Evolutionary conservation across 2,329 filamentous ascomycete species (phyloP), one percentile per base, ranked within the genome.

Genomic region (Aureobasidium pullulans): DNA sequence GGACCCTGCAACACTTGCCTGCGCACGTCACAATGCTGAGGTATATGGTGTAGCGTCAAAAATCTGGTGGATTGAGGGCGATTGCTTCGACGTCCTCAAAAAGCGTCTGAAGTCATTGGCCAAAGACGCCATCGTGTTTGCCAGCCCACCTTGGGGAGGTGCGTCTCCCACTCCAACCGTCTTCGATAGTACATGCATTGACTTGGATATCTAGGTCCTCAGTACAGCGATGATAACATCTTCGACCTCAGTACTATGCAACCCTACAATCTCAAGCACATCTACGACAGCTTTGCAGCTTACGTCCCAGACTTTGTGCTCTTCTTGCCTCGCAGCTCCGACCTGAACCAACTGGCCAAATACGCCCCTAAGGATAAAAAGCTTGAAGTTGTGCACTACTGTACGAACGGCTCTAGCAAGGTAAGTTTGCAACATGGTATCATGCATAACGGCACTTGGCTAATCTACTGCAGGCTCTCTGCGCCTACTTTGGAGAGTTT

Each of bases 1-100:
- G 66, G 86, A 97, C 67, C 78, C 85, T 3, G 82, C 85, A 9
- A 90, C 89, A 0, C 81, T 99, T 6, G 86, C 87, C 47, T 99
- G 95, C 73, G 94, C 91, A 29, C 92, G 96, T 75, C 86, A 95
- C 71, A 99, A 99, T 71, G 91, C 94, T 7, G 79, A 84, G 58
- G 77, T 97, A 47, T 96, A 96, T 70, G 92, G 87, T 3, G 88
- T 96, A 0, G 76, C 78, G 2, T 82, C 86, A 50, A 84, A 84
- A 68, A 93, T 99, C 67, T 88, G 85, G 58, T 99, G 91, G 87
- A 81, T 96, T 39, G 79, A 88, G 58, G 92, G 87, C 4, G 92
- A 97, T 74, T 94, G 88, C 70, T 95, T 99, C 68, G 81, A 89
- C 37, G 84, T 85, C 49, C 73, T 96, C 28, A 73, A 79, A 64